Conservation (phyloP, 2,329 filamentous ascomycete species). For the Ceratocystis alfenasii region DNA sequence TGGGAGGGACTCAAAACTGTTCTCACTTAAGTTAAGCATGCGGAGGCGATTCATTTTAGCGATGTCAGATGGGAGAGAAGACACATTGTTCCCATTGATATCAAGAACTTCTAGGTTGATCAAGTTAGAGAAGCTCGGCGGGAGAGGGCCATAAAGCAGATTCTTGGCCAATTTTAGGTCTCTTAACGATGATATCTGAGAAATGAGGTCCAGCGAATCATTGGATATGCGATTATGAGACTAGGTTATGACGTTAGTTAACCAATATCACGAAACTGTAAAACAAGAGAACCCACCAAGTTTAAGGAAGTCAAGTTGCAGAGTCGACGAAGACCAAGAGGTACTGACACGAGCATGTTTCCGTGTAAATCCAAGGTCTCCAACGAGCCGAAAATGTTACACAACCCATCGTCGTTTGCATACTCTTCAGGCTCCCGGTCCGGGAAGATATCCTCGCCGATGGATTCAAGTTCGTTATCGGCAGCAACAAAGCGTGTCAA, state of each 20-base stretch:
- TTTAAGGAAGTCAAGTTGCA: conserved; percentile 69
- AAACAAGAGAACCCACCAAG: conserved; percentile 42
- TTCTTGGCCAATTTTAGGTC: conserved; percentile 78
- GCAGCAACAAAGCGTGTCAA: conserved; percentile 72
- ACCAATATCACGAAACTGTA: neutral
- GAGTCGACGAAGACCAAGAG: conserved; percentile 62
- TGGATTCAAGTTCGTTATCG: conserved; percentile 70
- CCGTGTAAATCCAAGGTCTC: conserved; percentile 78
- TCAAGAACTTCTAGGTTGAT: conserved; percentile 67
- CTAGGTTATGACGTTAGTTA: conserved; percentile 32
- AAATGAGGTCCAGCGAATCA: conserved; percentile 57
- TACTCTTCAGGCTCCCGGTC: conserved; percentile 44
- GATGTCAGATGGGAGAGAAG: conserved; percentile 54
- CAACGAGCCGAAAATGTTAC: conserved; percentile 68
- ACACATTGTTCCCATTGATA: conserved; percentile 67
- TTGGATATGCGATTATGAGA: conserved; percentile 72
- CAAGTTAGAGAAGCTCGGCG: conserved; percentile 51
- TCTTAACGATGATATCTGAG: conserved; percentile 57
- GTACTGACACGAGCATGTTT: conserved; percentile 61
- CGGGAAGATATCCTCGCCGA: conserved; percentile 68
- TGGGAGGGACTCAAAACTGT: conserved; percentile 59
- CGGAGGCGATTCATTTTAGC: conserved; percentile 57
- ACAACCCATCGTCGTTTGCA: conserved; percentile 48
- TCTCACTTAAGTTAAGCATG: conserved; percentile 68
- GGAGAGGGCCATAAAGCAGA: conserved; percentile 55